Evolutionary conservation across 2,329 filamentous ascomycete species (phyloP).

Genomic region (Fusarium sp.): DNA sequence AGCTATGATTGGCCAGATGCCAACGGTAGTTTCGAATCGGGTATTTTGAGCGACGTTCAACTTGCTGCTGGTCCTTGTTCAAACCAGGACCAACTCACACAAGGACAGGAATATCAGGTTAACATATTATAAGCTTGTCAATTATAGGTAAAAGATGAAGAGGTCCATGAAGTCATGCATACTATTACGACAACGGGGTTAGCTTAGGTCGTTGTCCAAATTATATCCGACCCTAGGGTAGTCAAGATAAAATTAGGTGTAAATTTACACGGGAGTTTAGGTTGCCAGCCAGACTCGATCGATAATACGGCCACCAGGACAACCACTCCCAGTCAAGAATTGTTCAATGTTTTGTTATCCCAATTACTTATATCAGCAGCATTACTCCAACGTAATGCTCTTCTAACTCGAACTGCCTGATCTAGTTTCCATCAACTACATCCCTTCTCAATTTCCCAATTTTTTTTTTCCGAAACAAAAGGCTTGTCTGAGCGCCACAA

Average conservation of each 20-base stretch:
- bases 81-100: background rate
- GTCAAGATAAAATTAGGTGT: background rate
- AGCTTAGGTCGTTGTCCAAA: background rate
- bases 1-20: slow-evolving; percentile 34
- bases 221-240: background rate
- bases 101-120: background rate
- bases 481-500: slow-evolving; percentile 45
- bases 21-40: slow-evolving; percentile 22
- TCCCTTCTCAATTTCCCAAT: slow-evolving; percentile 26
- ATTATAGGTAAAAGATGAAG: background rate
- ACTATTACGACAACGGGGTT: background rate
- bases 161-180: background rate
- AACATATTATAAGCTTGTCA: background rate
- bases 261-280: background rate
- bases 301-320: background rate
- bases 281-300: background rate
- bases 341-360: background rate
- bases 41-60: slow-evolving; percentile 1
- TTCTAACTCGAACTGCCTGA: slow-evolving; percentile 4
- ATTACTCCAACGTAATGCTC: slow-evolving; percentile 30
- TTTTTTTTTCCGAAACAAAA: slow-evolving; percentile 29
- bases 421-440: slow-evolving; percentile 1
- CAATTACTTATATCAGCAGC: slow-evolving; percentile 9
- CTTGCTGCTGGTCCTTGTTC: background rate
- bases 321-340: background rate